phyloP scores from a whole-genome alignment of 345 rosid species.

The Clausena lansium region DNA sequence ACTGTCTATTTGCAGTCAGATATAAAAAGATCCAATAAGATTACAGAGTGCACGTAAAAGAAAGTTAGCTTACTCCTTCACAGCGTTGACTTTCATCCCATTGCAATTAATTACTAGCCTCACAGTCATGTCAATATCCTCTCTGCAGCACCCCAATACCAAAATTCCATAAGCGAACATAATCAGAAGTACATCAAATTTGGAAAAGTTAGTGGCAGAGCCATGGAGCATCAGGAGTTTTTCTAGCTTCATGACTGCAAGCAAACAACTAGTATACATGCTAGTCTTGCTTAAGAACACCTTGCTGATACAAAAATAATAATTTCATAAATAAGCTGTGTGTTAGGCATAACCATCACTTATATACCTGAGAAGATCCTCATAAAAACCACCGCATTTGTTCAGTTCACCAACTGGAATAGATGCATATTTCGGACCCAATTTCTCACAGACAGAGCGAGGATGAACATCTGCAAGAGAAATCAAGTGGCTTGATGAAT shows the following conservation, averaged over 20 bases:
- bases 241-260: not conserved
- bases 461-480: conserved; percentile 69
- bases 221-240: not conserved
- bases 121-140: conserved; percentile 80
- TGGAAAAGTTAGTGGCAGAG: not conserved
- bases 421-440: conserved; percentile 76
- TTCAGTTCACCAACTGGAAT: conserved; percentile 51
- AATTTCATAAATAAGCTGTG: not conserved
- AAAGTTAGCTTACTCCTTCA: conserved; percentile 68
- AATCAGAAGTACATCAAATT: not conserved
- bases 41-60: not conserved
- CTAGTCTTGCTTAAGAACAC: not conserved
- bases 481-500: conserved; percentile 11
- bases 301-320: not conserved
- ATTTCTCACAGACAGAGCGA: conserved; percentile 68
- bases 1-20: conserved; percentile 3
- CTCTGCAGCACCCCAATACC: conserved; percentile 45
- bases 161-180: conserved; percentile 7
- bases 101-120: conserved; percentile 91
- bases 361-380: conserved; percentile 86
- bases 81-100: conserved; percentile 79
- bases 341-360: not conserved
- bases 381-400: conserved; percentile 52
- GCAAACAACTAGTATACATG: not conserved
- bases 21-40: conserved; percentile 6